Evolutionary conservation across 306 rosid species (phyloP), one percentile per base, ranked within the genome.

Genomic region (Oxytropis ochrocephala): DNA sequence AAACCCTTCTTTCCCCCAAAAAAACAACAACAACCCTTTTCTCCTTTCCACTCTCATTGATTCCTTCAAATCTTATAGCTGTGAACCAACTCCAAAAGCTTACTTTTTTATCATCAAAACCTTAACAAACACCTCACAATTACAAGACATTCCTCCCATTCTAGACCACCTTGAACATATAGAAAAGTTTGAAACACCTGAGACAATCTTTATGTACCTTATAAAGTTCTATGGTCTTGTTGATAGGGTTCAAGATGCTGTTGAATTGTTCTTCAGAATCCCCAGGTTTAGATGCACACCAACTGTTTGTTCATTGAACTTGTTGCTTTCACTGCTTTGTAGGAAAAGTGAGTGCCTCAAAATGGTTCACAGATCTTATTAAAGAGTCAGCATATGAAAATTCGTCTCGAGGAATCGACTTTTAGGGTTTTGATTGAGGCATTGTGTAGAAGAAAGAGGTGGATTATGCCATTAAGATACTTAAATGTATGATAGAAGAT

Each of bases 61-160:
- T 74, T 90, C 93, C 12, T 90, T 88, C 82, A 80, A 49, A 49
- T 55, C 88, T 5, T 88, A 83, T 60, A 29, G 67, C 80, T 75
- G 79, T 49, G 73, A 86, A 39, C 96, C 96, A 74, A 85, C 86
- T 7, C 91, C 93, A 24, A 82, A 78, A 51, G 95, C 96, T 66
- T 92, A 88, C 82, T 62, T 29, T 69, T 86, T 83, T 70, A 60
- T 90, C 80, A 9, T 92, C 75, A 83, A 86, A 80, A 77, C 81
- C 78, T 66, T 93, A 3, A 66, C 78, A 46, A 36, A 18, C 49
- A 56, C 75, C 47, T 79, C 87, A 19, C 84, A 82, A 1, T 65
- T 88, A 14, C 75, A 75, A 50, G 82, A 78, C 56, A 83, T 88
- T 54, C 72, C 83, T 44, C 69, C 17, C 0, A 74, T 90, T 58